A percentile compares a stretch with the other conserved stretches of the same genome.
These are phyloP conservation scores for Linderina pennispora DNA, from an alignment of 192 early-diverging fungal genomes.

Conservation along the genomic window DNA sequence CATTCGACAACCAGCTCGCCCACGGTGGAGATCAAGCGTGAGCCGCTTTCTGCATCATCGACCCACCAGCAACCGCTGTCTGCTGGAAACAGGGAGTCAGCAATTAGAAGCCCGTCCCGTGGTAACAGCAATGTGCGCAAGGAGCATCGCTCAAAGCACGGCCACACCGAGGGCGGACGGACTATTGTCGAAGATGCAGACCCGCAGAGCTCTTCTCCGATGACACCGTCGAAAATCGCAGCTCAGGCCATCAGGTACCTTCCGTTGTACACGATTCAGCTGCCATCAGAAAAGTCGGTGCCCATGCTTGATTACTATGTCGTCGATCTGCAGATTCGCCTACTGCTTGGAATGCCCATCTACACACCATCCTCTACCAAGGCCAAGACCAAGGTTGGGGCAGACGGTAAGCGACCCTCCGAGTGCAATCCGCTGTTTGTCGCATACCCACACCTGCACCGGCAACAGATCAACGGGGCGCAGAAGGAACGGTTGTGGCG, in stretches of 20 bases:
- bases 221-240: slow-evolving; percentile 28
- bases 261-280: slow-evolving; percentile 66
- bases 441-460: slow-evolving; percentile 55
- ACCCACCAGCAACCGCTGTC: too few relatives aligned
- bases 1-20: too few relatives aligned
- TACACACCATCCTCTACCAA: slow-evolving; percentile 5
- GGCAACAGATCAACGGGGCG: slow-evolving; percentile 41
- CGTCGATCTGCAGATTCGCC: slow-evolving; percentile 60
- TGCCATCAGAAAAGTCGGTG: slow-evolving; percentile 32
- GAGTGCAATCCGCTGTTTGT: slow-evolving; percentile 42
- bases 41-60: slow-evolving; percentile 1
- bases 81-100: too few relatives aligned
- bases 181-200: slow-evolving; percentile 21
- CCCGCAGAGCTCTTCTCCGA: slow-evolving; percentile 1
- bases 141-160: slow-evolving; percentile 3
- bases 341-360: slow-evolving; percentile 51
- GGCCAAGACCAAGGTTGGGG: too few relatives aligned
- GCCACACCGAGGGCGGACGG: slow-evolving; percentile 7
- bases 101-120: neutral
- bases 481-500: slow-evolving; percentile 70
- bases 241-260: slow-evolving; percentile 54
- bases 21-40: slow-evolving; percentile 22
- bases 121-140: slow-evolving; percentile 3
- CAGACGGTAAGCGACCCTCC: neutral
- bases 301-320: slow-evolving; percentile 54